phyloP scores from a whole-genome alignment of 1,284 basidiomycete genomes.

The Sanghuangporus sanghuang region DNA sequence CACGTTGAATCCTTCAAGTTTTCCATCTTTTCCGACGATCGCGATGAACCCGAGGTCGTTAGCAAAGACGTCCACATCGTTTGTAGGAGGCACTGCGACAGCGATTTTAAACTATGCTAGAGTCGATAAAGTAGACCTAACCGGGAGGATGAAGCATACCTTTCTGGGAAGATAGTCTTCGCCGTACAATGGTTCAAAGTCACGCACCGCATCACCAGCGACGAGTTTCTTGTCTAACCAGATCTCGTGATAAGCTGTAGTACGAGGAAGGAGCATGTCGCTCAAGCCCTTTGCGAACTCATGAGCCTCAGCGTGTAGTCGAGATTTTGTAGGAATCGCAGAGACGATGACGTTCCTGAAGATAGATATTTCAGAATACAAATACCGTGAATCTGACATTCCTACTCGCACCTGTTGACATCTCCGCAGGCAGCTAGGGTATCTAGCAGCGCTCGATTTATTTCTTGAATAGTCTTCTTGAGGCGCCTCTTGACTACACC shows the following conservation, averaged over 20 bases:
- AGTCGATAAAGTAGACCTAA: not conserved
- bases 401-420: constrained; percentile 81
- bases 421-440: constrained; percentile 98
- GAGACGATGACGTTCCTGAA: constrained; percentile 87
- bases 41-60: constrained; percentile 97
- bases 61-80: constrained; percentile 94
- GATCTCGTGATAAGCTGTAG: constrained; percentile 96
- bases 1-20: constrained; percentile 87
- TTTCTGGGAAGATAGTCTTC: constrained; percentile 96
- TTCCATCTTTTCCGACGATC: constrained; percentile 69
- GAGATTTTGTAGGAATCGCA: constrained; percentile 84
- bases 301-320: constrained; percentile 81
- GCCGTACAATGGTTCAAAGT: constrained; percentile 95
- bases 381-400: constrained; percentile 4
- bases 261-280: constrained; percentile 85
- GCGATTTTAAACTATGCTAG: constrained; percentile 88
- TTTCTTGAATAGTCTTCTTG: constrained; percentile 95
- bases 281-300: constrained; percentile 85
- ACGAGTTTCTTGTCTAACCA: constrained; percentile 98
- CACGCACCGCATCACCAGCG: constrained; percentile 86
- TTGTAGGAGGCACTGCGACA: constrained; percentile 93
- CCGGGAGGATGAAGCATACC: constrained; percentile 34
- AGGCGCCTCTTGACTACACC: constrained; percentile 96
- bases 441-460: constrained; percentile 89
- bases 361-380: constrained; percentile 17